Base-by-base conservation (phyloP, 306 rosid genomes). In the Medicago ruthenica region DNA sequence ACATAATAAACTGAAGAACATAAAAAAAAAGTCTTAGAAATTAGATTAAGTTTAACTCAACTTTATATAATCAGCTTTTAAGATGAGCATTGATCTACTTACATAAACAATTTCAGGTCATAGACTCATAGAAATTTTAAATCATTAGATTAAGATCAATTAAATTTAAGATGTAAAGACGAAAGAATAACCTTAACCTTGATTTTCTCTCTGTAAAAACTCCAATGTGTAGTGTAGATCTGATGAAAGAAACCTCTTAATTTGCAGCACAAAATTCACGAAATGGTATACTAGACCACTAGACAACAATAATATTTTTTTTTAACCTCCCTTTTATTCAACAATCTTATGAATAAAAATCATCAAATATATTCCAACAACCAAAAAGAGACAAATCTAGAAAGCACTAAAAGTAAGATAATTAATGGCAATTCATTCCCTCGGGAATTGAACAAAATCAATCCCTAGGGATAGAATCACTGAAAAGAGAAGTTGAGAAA, bases 391-490 rank as follows among this genome's bases (percentile, higher is more conserved):
- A 55, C 24, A 61, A 11, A 57, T 21, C 2, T 8, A 60, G 17
- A 60, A 60, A 60, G 17, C 16, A 27, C 17, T 27, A 31, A 60
- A 60, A 67, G 59, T 15, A 70, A 71, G 65, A 5, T 18, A 57
- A 54, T 27, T 15, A 74, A 72, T 83, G 71, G 69, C n/a, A 45
- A 48, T 73, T 9, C 15, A 18, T 55, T 58, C 90, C 90, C 90
- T 89, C 80, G 90, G 90, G 86, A 88, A 83, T 83, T 86, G 92
- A 78, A 87, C 51, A 78, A 58, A 55, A 78, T 15, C 34, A 44
- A 44, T 63, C 42, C 20, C 45, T 62, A 55, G 70, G 61, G 18
- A 54, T 54, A 51, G 61, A 89, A 81, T 34, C 40, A 45, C 22
- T 67, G 76, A 76, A 66, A 66, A 59, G 82, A 71, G 73, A 72